Conservation (phyloP, 345 rosid genomes). For the Hibiscus mutabilis region DNA sequence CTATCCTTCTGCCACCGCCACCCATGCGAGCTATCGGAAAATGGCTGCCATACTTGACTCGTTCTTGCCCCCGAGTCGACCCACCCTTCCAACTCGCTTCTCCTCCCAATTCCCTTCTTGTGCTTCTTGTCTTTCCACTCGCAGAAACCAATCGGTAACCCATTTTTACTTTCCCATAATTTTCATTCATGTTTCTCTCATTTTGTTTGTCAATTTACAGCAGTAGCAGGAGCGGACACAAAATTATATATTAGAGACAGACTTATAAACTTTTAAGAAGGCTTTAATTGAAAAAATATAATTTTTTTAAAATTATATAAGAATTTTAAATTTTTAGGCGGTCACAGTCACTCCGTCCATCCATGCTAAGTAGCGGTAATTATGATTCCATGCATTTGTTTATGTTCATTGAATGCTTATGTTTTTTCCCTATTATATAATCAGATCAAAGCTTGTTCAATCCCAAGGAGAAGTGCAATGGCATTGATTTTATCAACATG, state of each 20-base stretch:
- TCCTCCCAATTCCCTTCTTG: background rate
- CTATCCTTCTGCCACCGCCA: background rate
- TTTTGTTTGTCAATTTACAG: background rate
- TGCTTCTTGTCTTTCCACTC: background rate
- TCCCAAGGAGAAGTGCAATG: background rate
- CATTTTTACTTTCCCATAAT: background rate
- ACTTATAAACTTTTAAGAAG: too few relatives aligned
- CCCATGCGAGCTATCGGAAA: background rate
- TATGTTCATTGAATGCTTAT: conserved; percentile 38
- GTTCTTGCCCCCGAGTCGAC: conserved; percentile 8
- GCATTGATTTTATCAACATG: background rate
- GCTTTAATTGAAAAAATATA: too few relatives aligned
- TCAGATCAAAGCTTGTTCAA: background rate
- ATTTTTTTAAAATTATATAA: too few relatives aligned
- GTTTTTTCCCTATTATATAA: conserved; percentile 11
- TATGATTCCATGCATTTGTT: background rate
- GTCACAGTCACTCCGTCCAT: too few relatives aligned
- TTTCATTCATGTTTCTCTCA: background rate
- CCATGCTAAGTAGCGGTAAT: too few relatives aligned
- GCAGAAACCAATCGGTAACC: background rate
- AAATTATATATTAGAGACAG: too few relatives aligned
- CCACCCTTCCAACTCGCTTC: background rate
- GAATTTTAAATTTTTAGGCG: too few relatives aligned
- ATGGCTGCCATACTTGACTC: conserved; percentile 6
- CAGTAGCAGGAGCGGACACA: too few relatives aligned